These are phyloP conservation scores for Syzygium jambos DNA, from an alignment of 345 rosid species.

Conservation along the genomic window DNA sequence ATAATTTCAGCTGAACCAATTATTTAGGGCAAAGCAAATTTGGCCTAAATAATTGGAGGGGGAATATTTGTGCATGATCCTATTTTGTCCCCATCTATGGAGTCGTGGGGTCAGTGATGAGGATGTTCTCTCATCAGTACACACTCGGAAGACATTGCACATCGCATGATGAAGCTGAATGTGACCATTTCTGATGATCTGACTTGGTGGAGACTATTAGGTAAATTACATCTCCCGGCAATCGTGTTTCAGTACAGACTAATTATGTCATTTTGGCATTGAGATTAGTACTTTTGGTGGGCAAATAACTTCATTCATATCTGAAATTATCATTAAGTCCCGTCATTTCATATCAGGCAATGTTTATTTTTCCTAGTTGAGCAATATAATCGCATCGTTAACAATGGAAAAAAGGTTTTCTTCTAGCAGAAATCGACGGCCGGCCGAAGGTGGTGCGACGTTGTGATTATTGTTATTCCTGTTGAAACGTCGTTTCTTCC, in stretches of 20 bases:
- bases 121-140: neutral
- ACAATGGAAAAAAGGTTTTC: neutral
- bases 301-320: neutral
- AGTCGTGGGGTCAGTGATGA: neutral
- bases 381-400: neutral
- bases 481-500: neutral
- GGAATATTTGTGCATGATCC: neutral
- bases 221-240: neutral
- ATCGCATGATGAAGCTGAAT: neutral
- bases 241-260: neutral
- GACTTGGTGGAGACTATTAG: neutral
- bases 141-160: neutral
- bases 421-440: neutral
- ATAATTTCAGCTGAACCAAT: neutral
- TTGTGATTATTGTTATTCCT: neutral
- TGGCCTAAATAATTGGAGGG: neutral
- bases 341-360: neutral
- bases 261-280: neutral
- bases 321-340: neutral
- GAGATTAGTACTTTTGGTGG: neutral
- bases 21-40: neutral
- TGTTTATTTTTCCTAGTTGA: neutral
- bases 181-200: neutral
- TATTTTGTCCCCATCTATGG: constrained; percentile 3
- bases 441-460: neutral